A percentile compares a stretch with the other conserved stretches of the same genome.
These are phyloP conservation scores for Astraeus odoratus DNA, from an alignment of 768 basidiomycete genomes.

Conservation along the genomic window DNA sequence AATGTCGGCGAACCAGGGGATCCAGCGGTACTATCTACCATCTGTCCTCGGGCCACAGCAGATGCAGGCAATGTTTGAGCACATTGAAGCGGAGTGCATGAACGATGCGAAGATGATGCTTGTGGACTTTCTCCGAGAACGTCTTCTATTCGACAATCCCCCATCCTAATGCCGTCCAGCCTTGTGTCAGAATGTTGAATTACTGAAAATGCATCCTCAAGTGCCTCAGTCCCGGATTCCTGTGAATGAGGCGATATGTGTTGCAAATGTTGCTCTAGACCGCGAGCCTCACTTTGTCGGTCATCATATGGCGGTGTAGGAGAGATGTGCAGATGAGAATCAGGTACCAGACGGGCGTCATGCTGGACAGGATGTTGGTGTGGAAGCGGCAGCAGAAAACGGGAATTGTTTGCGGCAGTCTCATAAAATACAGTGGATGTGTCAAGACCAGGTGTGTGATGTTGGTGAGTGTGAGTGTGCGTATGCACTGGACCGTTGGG, in stretches of 20 bases:
- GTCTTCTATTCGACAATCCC: constrained; percentile 2
- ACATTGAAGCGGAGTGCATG: not conserved
- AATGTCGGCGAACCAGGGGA: constrained; percentile 6
- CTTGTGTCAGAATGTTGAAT: constrained; percentile 14
- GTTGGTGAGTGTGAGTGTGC: constrained; percentile 22
- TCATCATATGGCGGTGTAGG: constrained; percentile 28
- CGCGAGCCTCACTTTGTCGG: constrained; percentile 12
- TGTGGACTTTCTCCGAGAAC: constrained; percentile 5
- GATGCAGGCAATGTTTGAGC: not conserved
- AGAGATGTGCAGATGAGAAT: constrained; percentile 22
- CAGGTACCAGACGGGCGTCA: constrained; percentile 19
- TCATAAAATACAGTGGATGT: constrained; percentile 64
- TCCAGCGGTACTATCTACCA: not conserved
- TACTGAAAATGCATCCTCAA: constrained; percentile 17
- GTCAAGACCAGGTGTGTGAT: constrained; percentile 30
- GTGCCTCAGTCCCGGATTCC: constrained; percentile 8
- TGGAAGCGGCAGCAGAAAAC: constrained; percentile 12
- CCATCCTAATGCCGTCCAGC: constrained; percentile 1
- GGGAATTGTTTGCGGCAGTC: constrained; percentile 37
- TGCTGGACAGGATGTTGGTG: constrained; percentile 10
- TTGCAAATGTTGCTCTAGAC: not conserved
- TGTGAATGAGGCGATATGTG: not conserved
- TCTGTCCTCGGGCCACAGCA: too few species aligned
- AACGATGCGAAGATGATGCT: not conserved
- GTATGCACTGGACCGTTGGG: constrained; percentile 36